A percentile compares a stretch with the other conserved stretches of the same genome.
Evolutionary conservation across 108 stramenopile species (phyloP).

Genomic region (Cyclotella distinguenda): DNA sequence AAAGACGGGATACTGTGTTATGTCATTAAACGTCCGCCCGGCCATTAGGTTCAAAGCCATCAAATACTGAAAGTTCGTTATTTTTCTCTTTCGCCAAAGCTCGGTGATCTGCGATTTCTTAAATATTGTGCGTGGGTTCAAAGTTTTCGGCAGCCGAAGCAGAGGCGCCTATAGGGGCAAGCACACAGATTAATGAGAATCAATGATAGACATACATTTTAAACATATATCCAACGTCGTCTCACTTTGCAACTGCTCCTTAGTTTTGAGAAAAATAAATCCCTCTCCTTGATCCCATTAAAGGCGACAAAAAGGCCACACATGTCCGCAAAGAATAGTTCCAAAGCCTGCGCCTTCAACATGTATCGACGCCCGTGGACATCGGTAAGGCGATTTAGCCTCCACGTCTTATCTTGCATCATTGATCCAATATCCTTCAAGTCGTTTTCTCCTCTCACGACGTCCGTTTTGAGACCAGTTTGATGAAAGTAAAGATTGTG

Average conservation of each 20-base stretch:
- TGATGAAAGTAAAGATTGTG: constrained; percentile 82
- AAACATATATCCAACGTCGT: neutral
- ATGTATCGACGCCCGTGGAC: constrained; percentile 91
- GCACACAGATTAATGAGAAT: neutral
- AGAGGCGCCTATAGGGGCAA: constrained; percentile 53
- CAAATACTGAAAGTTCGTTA: constrained; percentile 80
- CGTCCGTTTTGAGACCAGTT: constrained; percentile 57
- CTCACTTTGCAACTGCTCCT: constrained; percentile 75
- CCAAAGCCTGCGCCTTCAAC: constrained; percentile 85
- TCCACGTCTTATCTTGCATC: constrained; percentile 61
- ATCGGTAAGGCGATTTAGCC: constrained; percentile 66
- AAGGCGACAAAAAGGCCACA: constrained; percentile 89
- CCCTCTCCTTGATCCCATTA: constrained; percentile 67
- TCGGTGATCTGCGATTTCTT: constrained; percentile 71
- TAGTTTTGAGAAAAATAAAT: constrained; percentile 79
- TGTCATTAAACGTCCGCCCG: constrained; percentile 93
- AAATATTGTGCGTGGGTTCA: constrained; percentile 76
- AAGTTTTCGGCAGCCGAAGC: constrained; percentile 70
- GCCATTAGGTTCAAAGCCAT: constrained; percentile 93
- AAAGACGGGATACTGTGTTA: constrained; percentile 95
- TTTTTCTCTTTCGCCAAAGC: constrained; percentile 72
- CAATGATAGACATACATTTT: neutral
- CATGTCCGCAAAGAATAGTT: constrained; percentile 89
- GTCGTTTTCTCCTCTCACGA: constrained; percentile 66
- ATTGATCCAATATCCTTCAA: constrained; percentile 21